Evolutionary conservation across 2,329 filamentous ascomycete species (phyloP), one percentile per base, ranked within the genome.

Genomic region (Verticillium tricorpus): DNA sequence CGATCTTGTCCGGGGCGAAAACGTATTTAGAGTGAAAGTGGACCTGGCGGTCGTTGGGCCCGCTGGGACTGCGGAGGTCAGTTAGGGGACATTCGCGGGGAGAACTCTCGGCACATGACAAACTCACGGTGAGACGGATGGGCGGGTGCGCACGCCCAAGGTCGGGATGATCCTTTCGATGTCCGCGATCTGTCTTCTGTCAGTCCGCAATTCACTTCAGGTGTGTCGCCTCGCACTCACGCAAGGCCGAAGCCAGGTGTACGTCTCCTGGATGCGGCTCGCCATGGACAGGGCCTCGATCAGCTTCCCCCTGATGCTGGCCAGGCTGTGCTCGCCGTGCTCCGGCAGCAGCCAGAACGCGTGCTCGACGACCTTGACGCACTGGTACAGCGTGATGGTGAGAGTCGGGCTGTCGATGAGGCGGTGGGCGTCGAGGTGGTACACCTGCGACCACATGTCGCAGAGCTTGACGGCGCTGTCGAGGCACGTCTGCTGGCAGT

Each of bases 401-500:
- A 56, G 54, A 15, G 31, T 32, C 54, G 31, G 25, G 54, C 31
- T 34, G 54, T 56, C 54, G 54, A 34, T 56, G 14, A 34, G 31
- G 2, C 28, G 25, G 12, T 31, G 28, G 28, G 54, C 28, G 15
- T 56, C 54, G 28, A 56, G 54, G 28, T 31, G 28, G 54, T 34
- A 34, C 54, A 56, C 54, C 54, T 56, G 28, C 28, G 54, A 56
- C 54, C 54, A 56, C 28, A 56, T 32, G 28, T 56, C 54, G 19
- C 54, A 56, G 12, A 56, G 54, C 5, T 8, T 31, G 25, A 56
- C 6, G 54, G 54, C 54, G 54, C 54, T 56, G 14, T 34, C 31
- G 28, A 56, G 19, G 54, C 54, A 56, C 25, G 54, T 34, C 15
- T 34, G 12, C 45, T 65, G 64, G 56, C 64, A 65, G 37, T 62